Evolutionary conservation across 805 yeast genomes (phyloP).

Genomic region (Pachysolen tannophilus): DNA sequence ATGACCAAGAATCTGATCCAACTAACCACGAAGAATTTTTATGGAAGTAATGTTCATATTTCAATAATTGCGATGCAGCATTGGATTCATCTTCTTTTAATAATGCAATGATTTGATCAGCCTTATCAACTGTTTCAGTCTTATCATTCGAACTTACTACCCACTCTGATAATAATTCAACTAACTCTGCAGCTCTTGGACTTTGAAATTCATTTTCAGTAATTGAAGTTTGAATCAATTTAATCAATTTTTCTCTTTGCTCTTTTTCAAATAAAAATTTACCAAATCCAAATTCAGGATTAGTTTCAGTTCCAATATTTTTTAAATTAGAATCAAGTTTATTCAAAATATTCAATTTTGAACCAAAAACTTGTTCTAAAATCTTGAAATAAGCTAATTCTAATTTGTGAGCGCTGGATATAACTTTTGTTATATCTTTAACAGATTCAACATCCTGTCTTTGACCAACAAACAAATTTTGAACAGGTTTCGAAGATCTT

Average conservation of each 20-base stretch:
- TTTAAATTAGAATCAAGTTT: conserved; percentile 35
- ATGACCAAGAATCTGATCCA: conserved; percentile 95
- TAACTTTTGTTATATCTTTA: conserved; percentile 28
- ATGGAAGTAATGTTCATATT: conserved; percentile 35
- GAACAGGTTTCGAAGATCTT: conserved; percentile 45
- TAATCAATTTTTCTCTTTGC: conserved; percentile 36
- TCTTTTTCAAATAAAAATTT: conserved; percentile 51
- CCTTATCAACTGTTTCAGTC: conserved; percentile 18
- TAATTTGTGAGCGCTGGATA: conserved; percentile 39
- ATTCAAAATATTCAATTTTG: conserved; percentile 53
- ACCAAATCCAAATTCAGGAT: conserved; percentile 90
- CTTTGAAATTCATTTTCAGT: conserved; percentile 34
- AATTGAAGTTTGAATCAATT: conserved; percentile 37
- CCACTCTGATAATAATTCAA: conserved; percentile 64
- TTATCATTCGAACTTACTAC: conserved; percentile 34
- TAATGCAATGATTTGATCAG: conserved; percentile 27
- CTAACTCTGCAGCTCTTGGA: conserved; percentile 37
- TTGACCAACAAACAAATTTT: conserved; percentile 34
- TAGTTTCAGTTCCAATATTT: conserved; percentile 35
- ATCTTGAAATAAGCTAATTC: conserved; percentile 77
- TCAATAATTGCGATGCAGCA: conserved; percentile 37
- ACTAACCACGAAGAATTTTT: conserved; percentile 67
- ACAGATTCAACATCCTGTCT: conserved; percentile 21
- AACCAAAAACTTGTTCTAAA: conserved; percentile 56
- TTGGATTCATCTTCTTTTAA: conserved; percentile 32